Base-by-base conservation (phyloP, 2,329 filamentous ascomycete species). In the Diaporthe sp. region DNA sequence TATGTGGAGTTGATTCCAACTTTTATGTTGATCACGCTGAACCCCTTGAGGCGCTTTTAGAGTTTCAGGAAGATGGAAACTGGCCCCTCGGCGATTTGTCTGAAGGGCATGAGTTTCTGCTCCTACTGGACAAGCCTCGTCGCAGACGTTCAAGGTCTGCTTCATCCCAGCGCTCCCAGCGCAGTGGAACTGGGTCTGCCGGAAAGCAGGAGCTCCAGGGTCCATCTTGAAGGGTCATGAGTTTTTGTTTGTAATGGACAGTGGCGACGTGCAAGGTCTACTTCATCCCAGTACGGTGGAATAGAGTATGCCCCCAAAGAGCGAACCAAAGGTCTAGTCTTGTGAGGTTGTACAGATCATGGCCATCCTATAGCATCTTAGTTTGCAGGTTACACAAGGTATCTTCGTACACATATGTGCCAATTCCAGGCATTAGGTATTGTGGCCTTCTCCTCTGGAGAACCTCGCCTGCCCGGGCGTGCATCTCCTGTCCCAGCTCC, bases 141-240 rank as follows among this genome's bases (percentile, higher is more conserved):
- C 56, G 56, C 9, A 59, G 56, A 59, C 56, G 56, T 59, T 59
- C 32, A 59, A 59, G 56, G n/a, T 59, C 56, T 59, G 56, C 56
- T 59, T 59, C 32, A 17, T 59, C 56, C n/a, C 56, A 59, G 56
- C 56, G 56, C 22, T 59, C 56, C n/a, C 56, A 59, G 56, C 56
- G 56, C 22, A 39, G 56, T 25, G 35, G 56, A 59, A 39, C 12
- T 15, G 22, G 22, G 56, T 12, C 22, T 39, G 3, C 56, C 56
- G 10, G 35, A 59, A 39, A 59, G 19, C 32, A 37, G 55, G 55
- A 39, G 32, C 1, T n/a, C 30, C 30, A 37, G n/a, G 55, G 30
- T 37, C 30, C 32, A 58, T 58, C 55, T 58, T 58, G 30, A 58
- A 58, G 25, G 4, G 27, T 32, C 53, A 55, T 55, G 55, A 27